Evolutionary conservation across 2,329 filamentous ascomycete genomes (phyloP), one percentile per base, ranked within the genome.

Genomic region (Hymenoscyphus linearis): DNA sequence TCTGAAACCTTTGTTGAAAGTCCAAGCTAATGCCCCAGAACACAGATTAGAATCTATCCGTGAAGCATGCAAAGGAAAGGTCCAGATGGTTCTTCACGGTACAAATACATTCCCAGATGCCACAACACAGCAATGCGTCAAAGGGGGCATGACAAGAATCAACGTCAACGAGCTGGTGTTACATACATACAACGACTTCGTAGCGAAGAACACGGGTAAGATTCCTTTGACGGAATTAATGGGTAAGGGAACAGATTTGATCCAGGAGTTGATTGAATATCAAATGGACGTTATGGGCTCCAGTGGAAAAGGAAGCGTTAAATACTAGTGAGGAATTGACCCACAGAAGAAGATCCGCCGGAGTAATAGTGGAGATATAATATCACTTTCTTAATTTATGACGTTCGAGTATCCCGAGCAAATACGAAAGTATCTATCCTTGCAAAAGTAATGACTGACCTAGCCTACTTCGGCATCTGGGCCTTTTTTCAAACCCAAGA

Each of bases 101-200:
- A 84, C 82, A 0, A 84, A 84, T 64, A 80, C 78, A 52, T 84
- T 84, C 64, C 73, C 76, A 0, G 73, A 78, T 5, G 75, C 79
- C 18, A 72, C 82, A 2, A 80, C 83, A 77, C 71, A 74, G 66
- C 66, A 73, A 57, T 85, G 82, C 66, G 82, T 85, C 65, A 69
- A 71, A 25, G 75, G 75, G 14, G 82, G 82, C 0, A 76, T 81
- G n/a, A 74, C 78, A 26, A 84, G 85, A 70, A 74, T 84, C 62
- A 86, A 85, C 63, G 81, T 85, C 2, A 85, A 86, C 65, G 83
- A 82, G 68, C 66, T 84, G 16, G 75, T 85, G 7, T 68, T 84
- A n/a, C 76, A 81, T 55, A 77, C 76, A 13, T 82, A 80, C 57
- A 75, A 78, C n/a, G 74, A 74, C 35, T 74, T 77, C 61, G 62